Evolutionary conservation across 306 rosid genomes (phyloP).

Genomic region (Pyrus communis): DNA sequence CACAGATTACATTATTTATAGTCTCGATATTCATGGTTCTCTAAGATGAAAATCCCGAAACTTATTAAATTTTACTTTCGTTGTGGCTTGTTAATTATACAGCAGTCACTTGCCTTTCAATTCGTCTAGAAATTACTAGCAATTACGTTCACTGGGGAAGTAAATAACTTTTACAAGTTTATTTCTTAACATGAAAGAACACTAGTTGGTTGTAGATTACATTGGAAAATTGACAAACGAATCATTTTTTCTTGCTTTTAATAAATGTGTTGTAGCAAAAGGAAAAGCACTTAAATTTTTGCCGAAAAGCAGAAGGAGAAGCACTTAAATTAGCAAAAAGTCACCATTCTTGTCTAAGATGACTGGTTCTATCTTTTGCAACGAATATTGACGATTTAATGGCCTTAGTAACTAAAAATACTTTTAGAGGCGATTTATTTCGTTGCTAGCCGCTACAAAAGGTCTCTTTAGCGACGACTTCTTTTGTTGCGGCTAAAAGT

Average conservation of each 20-base stretch:
- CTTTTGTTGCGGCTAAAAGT: rapidly evolving
- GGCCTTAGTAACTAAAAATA: rapidly evolving
- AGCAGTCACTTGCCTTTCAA: not conserved
- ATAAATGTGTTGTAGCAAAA: not conserved
- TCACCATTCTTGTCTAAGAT: too few relatives aligned
- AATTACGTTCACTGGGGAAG: too few relatives aligned
- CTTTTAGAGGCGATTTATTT: too few relatives aligned
- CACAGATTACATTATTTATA: too few relatives aligned
- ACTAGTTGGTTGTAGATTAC: too few relatives aligned
- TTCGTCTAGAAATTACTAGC: not conserved
- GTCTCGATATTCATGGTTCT: not conserved
- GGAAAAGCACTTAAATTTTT: not conserved
- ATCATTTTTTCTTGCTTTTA: not conserved
- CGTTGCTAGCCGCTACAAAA: not conserved
- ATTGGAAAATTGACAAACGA: too few relatives aligned
- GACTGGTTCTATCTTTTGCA: not conserved
- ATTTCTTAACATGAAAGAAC: not conserved
- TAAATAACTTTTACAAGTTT: too few relatives aligned
- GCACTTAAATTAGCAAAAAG: too few relatives aligned
- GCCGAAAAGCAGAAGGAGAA: not conserved
- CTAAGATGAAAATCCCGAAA: not conserved
- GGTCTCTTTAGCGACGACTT: rapidly evolving
- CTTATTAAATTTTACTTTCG: too few relatives aligned
- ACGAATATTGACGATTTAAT: not conserved
- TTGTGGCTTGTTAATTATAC: not conserved